Evolutionary conservation across 305 asterid species (phyloP).

Genomic region (Fraxinus albicans): DNA sequence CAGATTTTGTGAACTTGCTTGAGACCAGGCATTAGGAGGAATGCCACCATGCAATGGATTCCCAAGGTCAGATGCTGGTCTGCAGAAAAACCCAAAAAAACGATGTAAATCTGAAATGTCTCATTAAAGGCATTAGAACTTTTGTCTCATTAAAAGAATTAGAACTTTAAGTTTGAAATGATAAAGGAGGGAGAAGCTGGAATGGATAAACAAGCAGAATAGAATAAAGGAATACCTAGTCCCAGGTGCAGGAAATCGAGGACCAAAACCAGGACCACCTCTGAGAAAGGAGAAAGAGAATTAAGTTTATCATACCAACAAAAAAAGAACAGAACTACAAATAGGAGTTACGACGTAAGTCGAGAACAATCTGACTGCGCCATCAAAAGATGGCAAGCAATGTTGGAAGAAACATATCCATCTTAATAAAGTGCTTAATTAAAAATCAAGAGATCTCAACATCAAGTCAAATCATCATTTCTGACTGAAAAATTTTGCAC

Average conservation of each 20-base stretch:
- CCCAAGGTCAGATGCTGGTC: constrained; percentile 45
- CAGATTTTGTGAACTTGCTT: constrained; percentile 50
- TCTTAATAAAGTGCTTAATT: background rate
- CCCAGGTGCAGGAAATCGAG: constrained; percentile 60
- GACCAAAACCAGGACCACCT: constrained; percentile 59
- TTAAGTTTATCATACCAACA: background rate
- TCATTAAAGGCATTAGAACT: background rate
- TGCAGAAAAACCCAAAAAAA: constrained; percentile 25
- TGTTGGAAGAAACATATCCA: background rate
- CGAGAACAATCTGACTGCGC: background rate
- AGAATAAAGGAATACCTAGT: constrained; percentile 45
- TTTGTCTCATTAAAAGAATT: background rate
- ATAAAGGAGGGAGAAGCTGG: constrained; percentile 7
- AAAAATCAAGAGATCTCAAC: background rate
- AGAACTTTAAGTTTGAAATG: background rate
- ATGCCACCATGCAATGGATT: constrained; percentile 49
- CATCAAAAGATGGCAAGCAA: background rate
- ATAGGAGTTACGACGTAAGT: background rate
- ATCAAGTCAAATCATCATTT: background rate
- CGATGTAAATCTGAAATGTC: background rate
- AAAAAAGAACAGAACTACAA: background rate
- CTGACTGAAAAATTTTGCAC: background rate
- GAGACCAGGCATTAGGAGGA: constrained; percentile 71
- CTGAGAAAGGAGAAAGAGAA: constrained; percentile 30
- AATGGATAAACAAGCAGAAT: constrained; percentile 16